Percentiles rank a stretch among this genome's conserved stretches.
Conservation (phyloP, 23 red algal genomes). For the Agarophyton chilense region DNA sequence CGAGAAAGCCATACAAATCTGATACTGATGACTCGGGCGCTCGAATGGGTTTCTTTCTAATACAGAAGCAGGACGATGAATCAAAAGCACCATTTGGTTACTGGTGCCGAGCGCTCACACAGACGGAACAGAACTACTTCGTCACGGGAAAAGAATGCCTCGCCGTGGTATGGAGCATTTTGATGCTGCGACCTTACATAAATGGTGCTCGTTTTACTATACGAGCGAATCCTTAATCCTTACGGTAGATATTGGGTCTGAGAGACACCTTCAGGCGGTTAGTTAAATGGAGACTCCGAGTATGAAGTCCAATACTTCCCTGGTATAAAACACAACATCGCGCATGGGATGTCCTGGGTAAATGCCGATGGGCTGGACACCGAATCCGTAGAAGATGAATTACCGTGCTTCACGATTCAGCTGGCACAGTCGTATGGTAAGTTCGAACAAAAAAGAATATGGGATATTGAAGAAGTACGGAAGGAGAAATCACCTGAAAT, state of each 20-base stretch:
- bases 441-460: too few species aligned
- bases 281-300: conserved; percentile 6
- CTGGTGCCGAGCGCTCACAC: conserved; percentile 7
- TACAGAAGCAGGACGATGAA: conserved; percentile 5
- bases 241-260: conserved; percentile 31
- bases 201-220: conserved; percentile 24
- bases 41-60: conserved; percentile 1
- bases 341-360: conserved; percentile 16
- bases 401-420: too few species aligned
- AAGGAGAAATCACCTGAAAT: background rate
- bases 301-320: background rate
- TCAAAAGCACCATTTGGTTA: conserved; percentile 24
- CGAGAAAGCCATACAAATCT: background rate
- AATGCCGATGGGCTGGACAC: background rate
- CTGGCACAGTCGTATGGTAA: background rate
- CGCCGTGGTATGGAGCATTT: conserved; percentile 44
- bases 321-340: background rate
- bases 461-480: background rate
- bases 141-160: conserved; percentile 23
- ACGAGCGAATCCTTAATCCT: conserved; percentile 13
- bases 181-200: conserved; percentile 10
- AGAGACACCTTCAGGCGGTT: background rate
- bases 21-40: background rate
- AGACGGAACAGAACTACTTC: conserved; percentile 16
- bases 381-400: too few species aligned